phyloP scores from a whole-genome alignment of 768 basidiomycete genomes.

The Mrakia hoshinonis region DNA sequence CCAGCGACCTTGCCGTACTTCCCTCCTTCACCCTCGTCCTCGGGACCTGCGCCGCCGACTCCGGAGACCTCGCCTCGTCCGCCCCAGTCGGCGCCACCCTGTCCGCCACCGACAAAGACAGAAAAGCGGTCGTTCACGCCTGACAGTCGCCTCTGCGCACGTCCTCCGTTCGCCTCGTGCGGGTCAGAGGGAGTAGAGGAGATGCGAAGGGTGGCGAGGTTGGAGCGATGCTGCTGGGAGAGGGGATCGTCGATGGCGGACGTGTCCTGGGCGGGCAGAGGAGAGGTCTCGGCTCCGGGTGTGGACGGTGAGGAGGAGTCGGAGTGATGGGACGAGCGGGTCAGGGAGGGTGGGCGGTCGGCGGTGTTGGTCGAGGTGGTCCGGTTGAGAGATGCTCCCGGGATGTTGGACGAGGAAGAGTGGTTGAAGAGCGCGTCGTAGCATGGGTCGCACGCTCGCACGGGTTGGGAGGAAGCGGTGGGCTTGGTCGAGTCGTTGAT shows the following conservation, averaged over 20 bases:
- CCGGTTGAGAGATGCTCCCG: slow-evolving; percentile 5
- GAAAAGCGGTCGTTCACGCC: slow-evolving; percentile 16
- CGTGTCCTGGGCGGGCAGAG: no score
- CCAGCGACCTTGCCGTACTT: neutral
- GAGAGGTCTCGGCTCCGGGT: neutral
- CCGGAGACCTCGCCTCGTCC: slow-evolving; percentile 17
- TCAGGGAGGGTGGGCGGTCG: neutral
- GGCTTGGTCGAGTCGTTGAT: slow-evolving; percentile 52
- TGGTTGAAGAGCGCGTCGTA: slow-evolving; percentile 65
- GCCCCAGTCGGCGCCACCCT: slow-evolving; percentile 19
- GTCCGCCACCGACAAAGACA: slow-evolving; percentile 16
- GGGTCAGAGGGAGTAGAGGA: neutral
- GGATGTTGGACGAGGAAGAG: neutral
- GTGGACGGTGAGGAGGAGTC: neutral
- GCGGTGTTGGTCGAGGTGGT: neutral
- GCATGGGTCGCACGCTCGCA: slow-evolving; percentile 76
- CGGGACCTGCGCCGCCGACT: no score
- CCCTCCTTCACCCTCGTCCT: neutral
- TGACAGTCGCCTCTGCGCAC: neutral
- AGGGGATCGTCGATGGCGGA: neutral
- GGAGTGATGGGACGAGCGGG: neutral
- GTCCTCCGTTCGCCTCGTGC: no score
- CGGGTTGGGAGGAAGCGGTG: slow-evolving; percentile 52
- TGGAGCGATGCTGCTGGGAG: neutral
- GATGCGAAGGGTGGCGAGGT: slow-evolving; percentile 8